Conservation (phyloP, 192 early-diverging fungal genomes). For the Gamsiella multidivaricata region DNA sequence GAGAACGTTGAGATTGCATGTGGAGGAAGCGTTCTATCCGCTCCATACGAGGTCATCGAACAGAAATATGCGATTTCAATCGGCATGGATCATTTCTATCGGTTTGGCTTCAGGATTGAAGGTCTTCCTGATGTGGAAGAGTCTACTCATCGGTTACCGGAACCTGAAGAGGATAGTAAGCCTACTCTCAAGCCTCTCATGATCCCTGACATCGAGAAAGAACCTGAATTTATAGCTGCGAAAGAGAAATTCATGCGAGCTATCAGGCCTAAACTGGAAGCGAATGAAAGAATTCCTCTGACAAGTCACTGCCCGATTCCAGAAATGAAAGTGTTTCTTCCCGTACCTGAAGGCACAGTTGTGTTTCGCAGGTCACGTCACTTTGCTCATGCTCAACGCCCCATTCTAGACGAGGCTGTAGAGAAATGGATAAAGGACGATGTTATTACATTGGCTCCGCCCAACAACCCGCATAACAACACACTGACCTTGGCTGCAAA, state of each 20-base stretch:
- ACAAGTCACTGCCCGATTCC: too few species aligned
- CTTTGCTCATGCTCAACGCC: too few species aligned
- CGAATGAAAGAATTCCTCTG: too few species aligned
- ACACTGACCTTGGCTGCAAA: slow-evolving; percentile 17
- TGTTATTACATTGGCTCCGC: slow-evolving; percentile 13
- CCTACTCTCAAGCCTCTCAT: slow-evolving; percentile 2
- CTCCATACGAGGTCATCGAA: slow-evolving; percentile 11
- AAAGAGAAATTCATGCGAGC: too few species aligned
- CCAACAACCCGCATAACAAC: slow-evolving; percentile 6
- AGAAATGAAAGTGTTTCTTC: too few species aligned
- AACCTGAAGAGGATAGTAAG: not conserved
- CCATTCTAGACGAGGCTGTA: slow-evolving; percentile 1
- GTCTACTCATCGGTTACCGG: not conserved
- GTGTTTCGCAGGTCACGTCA: too few species aligned
- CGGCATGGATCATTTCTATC: slow-evolving; percentile 13
- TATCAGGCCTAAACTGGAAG: too few species aligned
- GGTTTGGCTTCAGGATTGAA: slow-evolving; percentile 7
- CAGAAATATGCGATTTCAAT: slow-evolving; percentile 9
- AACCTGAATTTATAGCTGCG: too few species aligned
- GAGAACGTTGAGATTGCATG: slow-evolving; percentile 10
- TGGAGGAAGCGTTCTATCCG: slow-evolving; percentile 5
- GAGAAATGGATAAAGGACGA: slow-evolving; percentile 5
- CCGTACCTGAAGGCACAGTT: too few species aligned
- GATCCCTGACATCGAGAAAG: not conserved
- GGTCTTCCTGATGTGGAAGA: slow-evolving; percentile 5